Base-by-base conservation (phyloP, 257 asterid species). In the Leptodermis oblonga region DNA sequence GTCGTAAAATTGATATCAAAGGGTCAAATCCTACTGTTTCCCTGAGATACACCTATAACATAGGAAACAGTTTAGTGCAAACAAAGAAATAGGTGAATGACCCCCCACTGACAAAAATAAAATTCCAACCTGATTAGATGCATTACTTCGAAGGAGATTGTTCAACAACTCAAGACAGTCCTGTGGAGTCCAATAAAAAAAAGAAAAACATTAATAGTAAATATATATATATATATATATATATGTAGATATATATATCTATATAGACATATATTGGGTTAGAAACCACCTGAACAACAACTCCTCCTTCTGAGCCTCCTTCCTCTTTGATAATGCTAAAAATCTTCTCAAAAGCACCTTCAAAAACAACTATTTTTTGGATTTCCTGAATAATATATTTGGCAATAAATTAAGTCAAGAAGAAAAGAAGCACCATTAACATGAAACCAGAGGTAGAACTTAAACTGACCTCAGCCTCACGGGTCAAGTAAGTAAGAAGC, bases 301-400 rank as follows among this genome's bases (percentile, higher is more conserved):
- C 97, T 12, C 99, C 99, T 55, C 99, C 97, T 77, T 94, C 97
- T 70, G 97, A 91, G 71, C 96, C 96, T 58, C 97, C 97, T 84
- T 94, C 99, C 83, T 94, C 97, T 77, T 74, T 88, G 70, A 92
- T 82, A 76, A 90, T 90, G 86, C 97, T 83, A 78, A 90, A 92
- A 67, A 92, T 86, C 88, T 88, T 92, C 85, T 92, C 98, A 78
- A 92, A 88, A 73, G 96, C 97, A 74, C 97, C 95, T 88, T 92
- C 98, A 83, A 92, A 92, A 72, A 92, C 98, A 78, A 92, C 84
- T 51, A 94, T 91, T 85, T 94, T 91, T 85, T 94, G 99, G 80
- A 94, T 91, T 88, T 94, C 97, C 99, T 94, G 88, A 73, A 80
- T 58, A 52, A 74, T 36, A 41, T 61, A 73, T 61, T 67, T 22